These are phyloP conservation scores for Zalaria obscura DNA, from an alignment of 2,329 filamentous ascomycete genomes.

Conservation along the genomic window DNA sequence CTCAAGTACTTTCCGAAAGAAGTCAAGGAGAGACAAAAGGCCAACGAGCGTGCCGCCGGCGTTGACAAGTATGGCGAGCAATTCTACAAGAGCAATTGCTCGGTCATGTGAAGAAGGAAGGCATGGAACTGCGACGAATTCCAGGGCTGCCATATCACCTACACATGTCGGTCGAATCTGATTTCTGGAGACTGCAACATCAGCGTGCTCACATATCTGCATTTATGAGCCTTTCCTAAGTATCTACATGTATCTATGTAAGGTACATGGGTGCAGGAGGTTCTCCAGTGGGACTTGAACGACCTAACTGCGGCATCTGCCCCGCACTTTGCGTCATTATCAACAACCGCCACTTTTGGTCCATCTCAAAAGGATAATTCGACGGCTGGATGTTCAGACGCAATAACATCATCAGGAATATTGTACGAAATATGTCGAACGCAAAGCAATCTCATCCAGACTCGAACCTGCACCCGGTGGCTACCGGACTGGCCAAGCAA, in stretches of 20 bases:
- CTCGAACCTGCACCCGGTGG: constrained; percentile 28
- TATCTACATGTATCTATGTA: too few relatives aligned
- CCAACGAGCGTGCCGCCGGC: constrained; percentile 64
- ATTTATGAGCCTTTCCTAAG: too few relatives aligned
- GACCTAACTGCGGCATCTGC: too few relatives aligned
- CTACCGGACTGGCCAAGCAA: constrained; percentile 28
- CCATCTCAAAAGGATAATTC: too few relatives aligned
- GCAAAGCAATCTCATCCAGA: constrained; percentile 19
- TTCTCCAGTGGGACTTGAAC: too few relatives aligned
- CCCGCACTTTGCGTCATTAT: constrained; percentile 1
- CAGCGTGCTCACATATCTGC: too few relatives aligned
- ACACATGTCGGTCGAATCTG: neutral
- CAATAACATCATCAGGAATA: too few relatives aligned
- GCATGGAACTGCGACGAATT: neutral
- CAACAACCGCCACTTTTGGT: too few relatives aligned
- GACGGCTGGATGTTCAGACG: too few relatives aligned
- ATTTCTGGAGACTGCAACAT: too few relatives aligned
- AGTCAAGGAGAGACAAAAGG: constrained; percentile 40
- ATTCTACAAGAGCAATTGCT: constrained; percentile 14
- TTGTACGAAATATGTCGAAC: constrained; percentile 1
- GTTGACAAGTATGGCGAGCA: constrained; percentile 26
- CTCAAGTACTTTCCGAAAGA: constrained; percentile 69
- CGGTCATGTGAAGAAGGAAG: constrained; percentile 15
- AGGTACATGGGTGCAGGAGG: too few relatives aligned
- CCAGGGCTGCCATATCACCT: neutral